These are phyloP conservation scores for Zanthoxylum bungeanum DNA, from an alignment of 345 rosid genomes.

Conservation along the genomic window DNA sequence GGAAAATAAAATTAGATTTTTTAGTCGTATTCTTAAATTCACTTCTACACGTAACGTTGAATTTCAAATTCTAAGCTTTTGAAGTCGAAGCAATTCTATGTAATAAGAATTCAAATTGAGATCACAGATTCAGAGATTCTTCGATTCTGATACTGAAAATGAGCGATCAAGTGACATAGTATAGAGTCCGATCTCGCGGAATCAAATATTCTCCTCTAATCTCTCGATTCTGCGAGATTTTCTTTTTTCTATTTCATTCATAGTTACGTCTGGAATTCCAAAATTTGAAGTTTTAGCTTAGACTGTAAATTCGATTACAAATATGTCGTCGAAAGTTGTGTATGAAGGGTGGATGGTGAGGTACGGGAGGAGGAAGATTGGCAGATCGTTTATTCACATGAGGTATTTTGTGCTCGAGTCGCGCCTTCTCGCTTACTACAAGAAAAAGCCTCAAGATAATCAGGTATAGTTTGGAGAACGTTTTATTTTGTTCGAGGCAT, in stretches of 20 bases:
- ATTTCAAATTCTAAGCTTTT: background rate
- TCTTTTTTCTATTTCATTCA: too few relatives aligned
- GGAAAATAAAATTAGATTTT: too few relatives aligned
- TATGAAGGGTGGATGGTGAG: slow-evolving; percentile 99
- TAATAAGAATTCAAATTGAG: slow-evolving; percentile 20
- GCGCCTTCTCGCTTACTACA: slow-evolving; percentile 93
- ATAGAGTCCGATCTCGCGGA: slow-evolving; percentile 25
- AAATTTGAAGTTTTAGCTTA: background rate
- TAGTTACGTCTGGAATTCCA: background rate
- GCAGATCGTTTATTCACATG: slow-evolving; percentile 94
- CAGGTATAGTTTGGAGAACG: slow-evolving; percentile 73
- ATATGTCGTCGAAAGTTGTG: slow-evolving; percentile 81
- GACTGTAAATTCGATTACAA: background rate
- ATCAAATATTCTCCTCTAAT: slow-evolving; percentile 27
- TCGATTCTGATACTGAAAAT: slow-evolving; percentile 16
- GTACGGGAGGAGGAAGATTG: slow-evolving; percentile 97
- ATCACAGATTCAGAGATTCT: slow-evolving; percentile 12
- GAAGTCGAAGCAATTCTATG: background rate
- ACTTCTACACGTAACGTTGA: slow-evolving; percentile 8
- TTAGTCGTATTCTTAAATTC: too few relatives aligned
- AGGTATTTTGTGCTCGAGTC: slow-evolving; percentile 91
- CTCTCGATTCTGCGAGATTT: slow-evolving; percentile 37
- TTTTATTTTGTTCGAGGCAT: background rate
- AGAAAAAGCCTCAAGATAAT: slow-evolving; percentile 90
- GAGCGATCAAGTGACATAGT: slow-evolving; percentile 24